These are phyloP conservation scores for Calonectria hawksworthii DNA, from an alignment of 2,329 filamentous ascomycete species.

Conservation along the genomic window DNA sequence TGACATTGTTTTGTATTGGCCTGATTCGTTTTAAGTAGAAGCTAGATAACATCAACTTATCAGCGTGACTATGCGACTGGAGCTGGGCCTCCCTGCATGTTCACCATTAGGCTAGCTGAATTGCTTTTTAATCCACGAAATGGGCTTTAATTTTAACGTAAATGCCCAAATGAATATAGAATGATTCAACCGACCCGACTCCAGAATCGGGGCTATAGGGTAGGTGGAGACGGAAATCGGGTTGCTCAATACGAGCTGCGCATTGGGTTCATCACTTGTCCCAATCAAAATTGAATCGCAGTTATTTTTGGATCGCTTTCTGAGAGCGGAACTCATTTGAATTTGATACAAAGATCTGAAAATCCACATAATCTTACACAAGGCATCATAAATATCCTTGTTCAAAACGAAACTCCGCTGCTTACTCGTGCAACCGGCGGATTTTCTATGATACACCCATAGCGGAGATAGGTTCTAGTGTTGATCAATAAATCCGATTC, in stretches of 20 bases:
- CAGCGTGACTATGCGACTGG: too few species aligned
- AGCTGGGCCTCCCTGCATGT: too few species aligned
- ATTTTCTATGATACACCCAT: background rate
- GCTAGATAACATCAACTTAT: too few species aligned
- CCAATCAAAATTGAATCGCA: background rate
- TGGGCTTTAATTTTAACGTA: too few species aligned
- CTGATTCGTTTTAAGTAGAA: too few species aligned
- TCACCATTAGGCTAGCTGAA: too few species aligned
- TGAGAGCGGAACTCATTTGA: accelerated
- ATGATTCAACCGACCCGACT: background rate
- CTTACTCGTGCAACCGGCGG: background rate
- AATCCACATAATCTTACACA: background rate
- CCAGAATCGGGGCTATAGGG: background rate
- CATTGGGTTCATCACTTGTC: background rate
- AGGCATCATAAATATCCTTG: background rate
- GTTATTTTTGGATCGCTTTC: too few species aligned
- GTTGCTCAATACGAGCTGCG: too few species aligned
- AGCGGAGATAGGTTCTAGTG: background rate
- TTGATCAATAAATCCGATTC: background rate
- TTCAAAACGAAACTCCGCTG: background rate
- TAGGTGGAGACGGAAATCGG: background rate
- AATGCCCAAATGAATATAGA: too few species aligned
- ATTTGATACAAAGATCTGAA: too few species aligned
- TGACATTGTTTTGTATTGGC: too few species aligned
- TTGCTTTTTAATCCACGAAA: too few species aligned